These are phyloP conservation scores for Platanthera guangdongensis DNA, from an alignment of 106 monocot species.

Conservation along the genomic window DNA sequence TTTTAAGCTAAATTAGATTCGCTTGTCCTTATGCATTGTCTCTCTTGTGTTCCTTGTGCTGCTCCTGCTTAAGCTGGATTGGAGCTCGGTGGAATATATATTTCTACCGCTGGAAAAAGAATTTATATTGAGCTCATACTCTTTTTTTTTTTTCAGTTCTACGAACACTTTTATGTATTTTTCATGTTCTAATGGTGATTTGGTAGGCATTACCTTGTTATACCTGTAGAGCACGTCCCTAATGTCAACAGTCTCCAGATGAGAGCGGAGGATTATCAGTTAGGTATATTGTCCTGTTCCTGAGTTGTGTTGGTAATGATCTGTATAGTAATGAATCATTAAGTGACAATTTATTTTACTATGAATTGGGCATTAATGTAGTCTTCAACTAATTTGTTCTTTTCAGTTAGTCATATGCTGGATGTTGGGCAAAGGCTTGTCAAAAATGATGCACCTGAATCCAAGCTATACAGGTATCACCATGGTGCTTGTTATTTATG, in stretches of 20 bases:
- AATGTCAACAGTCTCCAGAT: constrained; percentile 55
- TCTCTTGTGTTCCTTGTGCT: background rate
- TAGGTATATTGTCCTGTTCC: constrained; percentile 38
- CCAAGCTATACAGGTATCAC: constrained; percentile 35
- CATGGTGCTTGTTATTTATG: background rate
- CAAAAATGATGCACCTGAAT: constrained; percentile 40
- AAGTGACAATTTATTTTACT: background rate
- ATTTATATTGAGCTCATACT: background rate
- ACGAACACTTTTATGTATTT: background rate
- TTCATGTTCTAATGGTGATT: background rate
- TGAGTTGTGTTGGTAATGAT: constrained; percentile 5
- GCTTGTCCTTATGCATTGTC: background rate
- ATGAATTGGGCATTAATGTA: background rate
- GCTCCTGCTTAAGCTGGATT: no score
- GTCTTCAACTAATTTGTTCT: constrained; percentile 3
- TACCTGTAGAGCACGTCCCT: constrained; percentile 70
- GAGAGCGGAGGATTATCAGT: constrained; percentile 52
- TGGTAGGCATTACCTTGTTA: constrained; percentile 80
- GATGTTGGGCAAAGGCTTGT: constrained; percentile 43
- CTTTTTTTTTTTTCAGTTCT: background rate
- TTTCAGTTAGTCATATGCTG: constrained; percentile 53
- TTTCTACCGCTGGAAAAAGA: no score
- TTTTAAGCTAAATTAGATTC: background rate
- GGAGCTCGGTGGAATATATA: no score
- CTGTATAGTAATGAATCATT: background rate